These are phyloP conservation scores for Mollisiaceae sp. DNA, from an alignment of 2,329 filamentous ascomycete genomes.

Conservation along the genomic window DNA sequence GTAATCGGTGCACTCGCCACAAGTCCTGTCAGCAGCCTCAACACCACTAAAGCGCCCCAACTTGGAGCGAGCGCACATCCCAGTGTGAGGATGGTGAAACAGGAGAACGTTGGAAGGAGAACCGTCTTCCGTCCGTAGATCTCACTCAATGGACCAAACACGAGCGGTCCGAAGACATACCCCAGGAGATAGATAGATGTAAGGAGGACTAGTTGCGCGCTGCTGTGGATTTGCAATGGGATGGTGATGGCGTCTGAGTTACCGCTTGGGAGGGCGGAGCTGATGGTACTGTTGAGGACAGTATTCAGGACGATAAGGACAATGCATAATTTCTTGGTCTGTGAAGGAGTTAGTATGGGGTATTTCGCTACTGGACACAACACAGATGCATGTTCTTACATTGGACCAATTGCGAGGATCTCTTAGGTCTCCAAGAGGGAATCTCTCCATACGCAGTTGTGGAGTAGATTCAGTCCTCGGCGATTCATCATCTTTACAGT, in stretches of 20 bases:
- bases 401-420: too few species aligned
- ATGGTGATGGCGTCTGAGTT: neutral
- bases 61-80: conserved; percentile 60
- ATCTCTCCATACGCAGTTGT: too few species aligned
- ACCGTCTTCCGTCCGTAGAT: conserved; percentile 61
- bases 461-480: too few species aligned
- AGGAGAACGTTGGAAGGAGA: conserved; percentile 51
- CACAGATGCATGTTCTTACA: too few species aligned
- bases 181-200: conserved; percentile 12
- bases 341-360: neutral
- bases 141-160: conserved; percentile 68
- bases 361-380: too few species aligned
- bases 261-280: conserved; percentile 11
- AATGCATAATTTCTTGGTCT: conserved; percentile 19
- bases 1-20: conserved; percentile 62
- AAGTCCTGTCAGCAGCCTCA: conserved; percentile 58
- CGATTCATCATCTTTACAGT: too few species aligned
- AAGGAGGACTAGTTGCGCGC: conserved; percentile 3
- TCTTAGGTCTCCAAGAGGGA: too few species aligned
- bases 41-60: conserved; percentile 58
- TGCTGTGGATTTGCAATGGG: neutral
- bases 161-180: conserved; percentile 50
- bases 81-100: conserved; percentile 59
- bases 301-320: neutral
- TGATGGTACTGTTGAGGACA: conserved; percentile 6